Base-by-base conservation (phyloP, 2,329 filamentous ascomycete species). In the Lasiodiplodia gonubiensis region DNA sequence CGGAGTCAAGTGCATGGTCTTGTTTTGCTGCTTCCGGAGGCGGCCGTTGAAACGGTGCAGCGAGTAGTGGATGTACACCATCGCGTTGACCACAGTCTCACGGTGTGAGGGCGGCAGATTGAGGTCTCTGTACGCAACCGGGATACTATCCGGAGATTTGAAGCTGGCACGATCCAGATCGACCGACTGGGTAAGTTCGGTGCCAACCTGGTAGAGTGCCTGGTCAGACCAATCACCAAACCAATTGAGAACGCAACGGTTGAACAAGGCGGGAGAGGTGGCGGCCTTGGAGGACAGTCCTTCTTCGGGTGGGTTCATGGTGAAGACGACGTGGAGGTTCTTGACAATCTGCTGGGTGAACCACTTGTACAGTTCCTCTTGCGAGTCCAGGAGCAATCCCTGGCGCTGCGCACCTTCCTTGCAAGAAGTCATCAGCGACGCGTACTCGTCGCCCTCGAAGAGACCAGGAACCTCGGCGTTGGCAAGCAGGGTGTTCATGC, bases 331-430 rank as follows among this genome's bases (percentile, higher is more conserved):
- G 75, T 99, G 95, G 49, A 99, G 83, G 76, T 99, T 99, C 84
- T 97, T 97, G 78, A 99, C 92, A 74, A 99, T 98, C 79, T 99
- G 95, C 74, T 97, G 92, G 0, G 96, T 99, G 82, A 99, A 99
- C 95, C 95, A 99, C 82, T 98, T 98, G 86, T 99, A 99, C n/a
- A 99, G 85, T 80, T 99, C 95, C 82, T 99, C 96, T 72, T 97
- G 94, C 1, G 95, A 98, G 81, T 99, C 95, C 1, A 99, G 87
- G 68, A 98, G 89, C 68, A 98, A 86, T 57, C 95, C 95, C 82
- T 99, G 95, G 70, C 94, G 90, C 79, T 99, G 95, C 23, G 95
- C 94, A 68, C 95, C 96, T 82, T 99, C 95, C 79, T 97, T 98
- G 84, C 96, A 99, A 66, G 94, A 93, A 30, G 96, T 99, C 95